Percentiles rank a stretch among this genome's conserved stretches.
Conservation (phyloP, 2,329 filamentous ascomycete genomes). For the Aureobasidium sp. region DNA sequence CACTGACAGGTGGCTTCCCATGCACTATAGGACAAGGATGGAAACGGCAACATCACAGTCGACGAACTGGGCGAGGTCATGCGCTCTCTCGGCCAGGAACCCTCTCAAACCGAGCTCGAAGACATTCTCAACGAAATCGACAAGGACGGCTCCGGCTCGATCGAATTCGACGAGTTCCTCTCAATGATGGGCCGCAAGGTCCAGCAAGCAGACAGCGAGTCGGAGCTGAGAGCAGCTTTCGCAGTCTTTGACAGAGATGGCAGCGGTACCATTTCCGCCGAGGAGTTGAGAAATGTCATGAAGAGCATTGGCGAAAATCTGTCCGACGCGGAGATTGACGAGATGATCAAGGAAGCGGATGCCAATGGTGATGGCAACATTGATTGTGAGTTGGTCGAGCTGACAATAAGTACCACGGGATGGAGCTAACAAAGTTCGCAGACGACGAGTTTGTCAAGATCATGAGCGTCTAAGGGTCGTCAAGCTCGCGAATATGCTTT, state of each 20-base stretch:
- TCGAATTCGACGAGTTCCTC: slow-evolving; percentile 13
- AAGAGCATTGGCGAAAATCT: slow-evolving; percentile 10
- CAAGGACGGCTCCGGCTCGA: slow-evolving; percentile 8
- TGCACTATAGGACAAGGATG: slow-evolving; percentile 6
- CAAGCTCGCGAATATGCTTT: neutral
- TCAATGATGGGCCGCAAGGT: slow-evolving; percentile 14
- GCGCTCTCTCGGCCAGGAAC: slow-evolving; percentile 13
- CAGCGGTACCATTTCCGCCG: slow-evolving; percentile 12
- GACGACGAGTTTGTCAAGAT: slow-evolving; percentile 15
- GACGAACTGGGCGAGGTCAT: slow-evolving; percentile 15
- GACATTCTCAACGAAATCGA: slow-evolving; percentile 14
- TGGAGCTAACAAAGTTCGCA: neutral
- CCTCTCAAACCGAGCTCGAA: slow-evolving; percentile 11
- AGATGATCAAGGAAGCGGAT: slow-evolving; percentile 15
- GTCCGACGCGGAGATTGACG: slow-evolving; percentile 8
- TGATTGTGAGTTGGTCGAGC: slow-evolving; percentile 5
- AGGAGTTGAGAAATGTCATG: slow-evolving; percentile 13
- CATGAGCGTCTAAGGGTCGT: neutral
- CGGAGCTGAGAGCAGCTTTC: slow-evolving; percentile 9
- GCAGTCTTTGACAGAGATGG: slow-evolving; percentile 11
- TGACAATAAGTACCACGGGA: no score
- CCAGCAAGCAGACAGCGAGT: slow-evolving; percentile 11
- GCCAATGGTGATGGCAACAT: slow-evolving; percentile 13
- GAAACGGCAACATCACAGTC: slow-evolving; percentile 15
- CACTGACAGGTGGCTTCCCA: neutral